Evolutionary conservation across 352 stramenopile genomes (phyloP), one percentile per base, ranked within the genome.

Genomic region (Phytophthora rubi): DNA sequence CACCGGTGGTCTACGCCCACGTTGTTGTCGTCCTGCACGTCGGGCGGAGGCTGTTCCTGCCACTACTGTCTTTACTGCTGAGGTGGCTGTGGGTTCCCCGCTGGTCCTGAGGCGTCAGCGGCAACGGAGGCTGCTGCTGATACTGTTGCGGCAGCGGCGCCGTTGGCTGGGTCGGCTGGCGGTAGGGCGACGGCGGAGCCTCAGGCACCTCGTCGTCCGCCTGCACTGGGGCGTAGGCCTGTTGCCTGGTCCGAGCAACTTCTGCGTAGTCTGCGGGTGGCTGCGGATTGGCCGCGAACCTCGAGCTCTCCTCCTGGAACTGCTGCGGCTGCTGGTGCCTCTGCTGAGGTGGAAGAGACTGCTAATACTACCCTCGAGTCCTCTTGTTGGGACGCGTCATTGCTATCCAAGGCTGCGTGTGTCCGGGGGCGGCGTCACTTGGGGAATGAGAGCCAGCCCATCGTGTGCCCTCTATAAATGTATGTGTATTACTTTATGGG

Each of bases 221-320:
- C 6, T 57, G 53, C 28, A 82, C 61, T 61, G 80, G 77, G 1
- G 70, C 67, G 32, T 84, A 85, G 28, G 75, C 75, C 44, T 79
- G 73, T 54, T 85, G 72, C 62, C 79, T 76, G 6, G 66, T 59
- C n/a, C 70, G 71, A 39, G 71, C 44, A 51, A 77, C 77, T 42
- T 80, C 68, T 54, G 71, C 75, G 48, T 76, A 87, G 54, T 74
- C 63, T 8, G 62, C 52, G 32, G 63, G 23, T 9, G 66, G 58
- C 23, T 62, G 65, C 13, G 56, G 69, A 33, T 73, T 74, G 23
- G 49, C 52, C 37, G 35, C 26, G 32, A 63, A 81, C 32, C 57
- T 65, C 2, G 58, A 44, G 16, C n/a, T 63, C n/a, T 79, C 56
- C 0, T 70, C 49, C n/a, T 69, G 57, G 45, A 64, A 71, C 45